Evolutionary conservation across 768 basidiomycete species (phyloP).

Genomic region (Tubosaeta sp.): DNA sequence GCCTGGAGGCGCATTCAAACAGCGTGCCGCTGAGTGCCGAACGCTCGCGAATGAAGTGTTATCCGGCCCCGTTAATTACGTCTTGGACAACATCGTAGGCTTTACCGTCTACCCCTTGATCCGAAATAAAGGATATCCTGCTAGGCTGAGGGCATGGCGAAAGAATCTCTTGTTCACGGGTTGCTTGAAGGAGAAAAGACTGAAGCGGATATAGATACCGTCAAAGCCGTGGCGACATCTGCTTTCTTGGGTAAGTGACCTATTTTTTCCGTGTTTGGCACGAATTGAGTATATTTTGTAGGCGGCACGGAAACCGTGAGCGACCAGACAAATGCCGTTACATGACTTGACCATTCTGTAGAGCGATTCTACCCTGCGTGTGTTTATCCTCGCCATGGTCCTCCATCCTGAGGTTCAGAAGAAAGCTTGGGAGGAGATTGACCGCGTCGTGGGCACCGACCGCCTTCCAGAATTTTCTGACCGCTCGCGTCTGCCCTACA

Average conservation of each 20-base stretch:
- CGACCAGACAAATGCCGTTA: background rate
- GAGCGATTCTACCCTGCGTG: constrained; percentile 11
- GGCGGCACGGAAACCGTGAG: constrained; percentile 28
- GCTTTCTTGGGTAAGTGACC: constrained; percentile 20
- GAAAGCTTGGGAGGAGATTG: constrained; percentile 31
- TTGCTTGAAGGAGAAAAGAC: constrained; percentile 6
- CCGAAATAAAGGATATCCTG: background rate
- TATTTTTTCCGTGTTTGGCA: background rate
- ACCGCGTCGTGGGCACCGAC: constrained; percentile 26
- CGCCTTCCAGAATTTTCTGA: constrained; percentile 29
- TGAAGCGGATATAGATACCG: constrained; percentile 2
- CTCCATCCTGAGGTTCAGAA: constrained; percentile 29
- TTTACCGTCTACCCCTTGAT: background rate
- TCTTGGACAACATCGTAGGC: constrained; percentile 21
- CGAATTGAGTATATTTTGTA: constrained; percentile 1
- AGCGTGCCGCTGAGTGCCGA: constrained; percentile 13
- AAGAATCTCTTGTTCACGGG: constrained; percentile 18
- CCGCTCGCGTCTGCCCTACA: constrained; percentile 26
- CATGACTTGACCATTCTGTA: constrained; percentile 2
- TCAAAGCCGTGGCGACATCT: constrained; percentile 23
- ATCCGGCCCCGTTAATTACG: constrained; percentile 17
- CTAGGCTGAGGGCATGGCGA: constrained; percentile 19
- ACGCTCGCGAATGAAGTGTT: constrained; percentile 21
- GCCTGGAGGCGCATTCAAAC: constrained; percentile 29
- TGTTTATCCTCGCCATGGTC: constrained; percentile 34